Conservation (phyloP, 805 yeast species). For the Lachancea thermotolerans region DNA sequence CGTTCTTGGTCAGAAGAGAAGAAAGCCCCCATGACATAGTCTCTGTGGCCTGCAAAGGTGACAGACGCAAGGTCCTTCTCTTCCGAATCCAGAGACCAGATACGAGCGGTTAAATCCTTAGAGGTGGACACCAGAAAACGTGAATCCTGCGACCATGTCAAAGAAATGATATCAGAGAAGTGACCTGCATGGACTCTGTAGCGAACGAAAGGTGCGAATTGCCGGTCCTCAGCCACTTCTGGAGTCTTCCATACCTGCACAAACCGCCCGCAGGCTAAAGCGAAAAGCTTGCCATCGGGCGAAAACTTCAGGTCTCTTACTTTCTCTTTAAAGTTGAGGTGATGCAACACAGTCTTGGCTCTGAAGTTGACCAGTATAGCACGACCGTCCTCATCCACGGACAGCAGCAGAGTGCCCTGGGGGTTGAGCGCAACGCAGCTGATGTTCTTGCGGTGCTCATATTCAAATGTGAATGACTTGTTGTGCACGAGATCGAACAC, state of each 20-base stretch:
- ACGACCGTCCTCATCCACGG: slow-evolving; percentile 88
- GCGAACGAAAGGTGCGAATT: slow-evolving; percentile 93
- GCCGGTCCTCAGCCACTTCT: slow-evolving; percentile 68
- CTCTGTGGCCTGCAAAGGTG: slow-evolving; percentile 89
- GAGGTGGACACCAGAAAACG: slow-evolving; percentile 81
- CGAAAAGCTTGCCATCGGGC: slow-evolving; percentile 83
- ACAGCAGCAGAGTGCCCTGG: slow-evolving; percentile 70
- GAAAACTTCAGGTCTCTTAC: slow-evolving; percentile 75
- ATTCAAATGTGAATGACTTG: slow-evolving; percentile 80
- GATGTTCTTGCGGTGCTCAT: slow-evolving; percentile 86
- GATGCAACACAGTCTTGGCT: slow-evolving; percentile 80
- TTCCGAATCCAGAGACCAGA: slow-evolving; percentile 67
- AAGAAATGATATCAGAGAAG: slow-evolving; percentile 66
- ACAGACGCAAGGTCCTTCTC: slow-evolving; percentile 68
- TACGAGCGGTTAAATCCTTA: slow-evolving; percentile 81
- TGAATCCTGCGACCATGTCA: slow-evolving; percentile 88
- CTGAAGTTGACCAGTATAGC: slow-evolving; percentile 84
- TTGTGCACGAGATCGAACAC: slow-evolving; percentile 82
- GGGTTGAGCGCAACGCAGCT: slow-evolving; percentile 72
- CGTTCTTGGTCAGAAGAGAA: slow-evolving; percentile 83
- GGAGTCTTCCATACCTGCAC: slow-evolving; percentile 95
- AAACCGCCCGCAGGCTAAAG: slow-evolving; percentile 74
- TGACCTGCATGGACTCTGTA: slow-evolving; percentile 91
- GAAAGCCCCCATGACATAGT: slow-evolving; percentile 79
- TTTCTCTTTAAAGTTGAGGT: slow-evolving; percentile 82